phyloP scores from a whole-genome alignment of 352 stramenopile genomes.

The Phytopythium mirpurense region DNA sequence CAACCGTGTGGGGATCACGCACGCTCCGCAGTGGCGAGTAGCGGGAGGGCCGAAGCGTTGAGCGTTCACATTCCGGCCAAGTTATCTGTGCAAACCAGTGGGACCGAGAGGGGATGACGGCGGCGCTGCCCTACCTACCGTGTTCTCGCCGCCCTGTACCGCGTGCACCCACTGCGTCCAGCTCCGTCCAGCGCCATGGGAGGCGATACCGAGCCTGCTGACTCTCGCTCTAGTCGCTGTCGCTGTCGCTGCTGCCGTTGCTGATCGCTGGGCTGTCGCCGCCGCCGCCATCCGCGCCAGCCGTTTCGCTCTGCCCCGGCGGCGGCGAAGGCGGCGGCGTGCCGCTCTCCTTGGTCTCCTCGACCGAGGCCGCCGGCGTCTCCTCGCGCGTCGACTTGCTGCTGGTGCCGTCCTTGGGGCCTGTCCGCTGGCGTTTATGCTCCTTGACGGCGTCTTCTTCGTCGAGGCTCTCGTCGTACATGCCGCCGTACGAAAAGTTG shows the following conservation, averaged over 20 bases:
- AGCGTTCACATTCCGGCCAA: not conserved
- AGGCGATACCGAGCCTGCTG: too few relatives aligned
- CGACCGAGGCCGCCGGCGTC: conserved; percentile 16
- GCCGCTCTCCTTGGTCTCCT: conserved; percentile 38
- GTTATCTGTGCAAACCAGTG: conserved; percentile 1
- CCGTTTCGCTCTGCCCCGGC: conserved; percentile 16
- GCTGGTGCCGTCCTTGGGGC: conserved; percentile 11
- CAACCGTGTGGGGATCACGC: too few relatives aligned
- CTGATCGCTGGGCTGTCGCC: conserved; percentile 67
- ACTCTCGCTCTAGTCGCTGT: conserved; percentile 38
- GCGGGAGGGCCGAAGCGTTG: not conserved
- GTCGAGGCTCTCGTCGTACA: conserved; percentile 66
- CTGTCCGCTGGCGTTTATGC: conserved; percentile 51
- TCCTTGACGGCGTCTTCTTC: conserved; percentile 57
- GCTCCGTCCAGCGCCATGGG: too few relatives aligned
- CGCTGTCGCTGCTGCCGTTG: conserved; percentile 42
- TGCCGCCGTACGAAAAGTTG: conserved; percentile 51
- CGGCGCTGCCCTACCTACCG: not conserved
- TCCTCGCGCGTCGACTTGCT: conserved; percentile 5
- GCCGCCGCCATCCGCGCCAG: conserved; percentile 28
- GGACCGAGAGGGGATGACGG: not conserved
- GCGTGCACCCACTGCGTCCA: too few relatives aligned
- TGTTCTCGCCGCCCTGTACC: too few relatives aligned
- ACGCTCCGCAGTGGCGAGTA: not conserved
- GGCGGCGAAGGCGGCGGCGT: conserved; percentile 17